Conservation (phyloP, 768 basidiomycete species). For the Phallus indusiatus region DNA sequence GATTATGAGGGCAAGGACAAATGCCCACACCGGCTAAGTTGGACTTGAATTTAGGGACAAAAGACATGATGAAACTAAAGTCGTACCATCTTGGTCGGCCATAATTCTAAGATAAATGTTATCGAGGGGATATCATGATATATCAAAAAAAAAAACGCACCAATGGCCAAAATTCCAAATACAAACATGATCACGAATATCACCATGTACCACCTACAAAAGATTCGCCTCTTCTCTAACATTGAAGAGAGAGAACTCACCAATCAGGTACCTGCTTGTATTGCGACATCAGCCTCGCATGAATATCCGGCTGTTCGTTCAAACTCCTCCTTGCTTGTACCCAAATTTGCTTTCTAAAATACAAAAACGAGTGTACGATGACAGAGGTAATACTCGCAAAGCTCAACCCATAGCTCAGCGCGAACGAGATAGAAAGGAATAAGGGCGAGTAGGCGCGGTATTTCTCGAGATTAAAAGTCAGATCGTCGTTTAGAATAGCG, state of each 20-base stretch:
- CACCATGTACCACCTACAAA: constrained; percentile 54
- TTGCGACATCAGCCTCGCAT: constrained; percentile 70
- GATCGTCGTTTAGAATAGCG: constrained; percentile 49
- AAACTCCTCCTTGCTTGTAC: constrained; percentile 59
- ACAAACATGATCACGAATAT: constrained; percentile 42
- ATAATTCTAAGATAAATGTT: constrained; percentile 35
- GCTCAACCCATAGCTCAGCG: constrained; percentile 60
- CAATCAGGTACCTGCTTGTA: constrained; percentile 62
- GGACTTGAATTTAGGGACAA: no score
- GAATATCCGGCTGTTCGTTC: constrained; percentile 74
- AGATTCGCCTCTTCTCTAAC: neutral
- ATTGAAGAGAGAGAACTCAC: constrained; percentile 25
- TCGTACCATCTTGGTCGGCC: constrained; percentile 48
- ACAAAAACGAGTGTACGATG: constrained; percentile 72
- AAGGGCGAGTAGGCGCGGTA: constrained; percentile 77
- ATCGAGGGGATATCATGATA: neutral
- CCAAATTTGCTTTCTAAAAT: constrained; percentile 74
- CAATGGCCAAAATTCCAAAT: constrained; percentile 53
- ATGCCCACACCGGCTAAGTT: constrained; percentile 66
- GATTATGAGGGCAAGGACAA: constrained; percentile 44
- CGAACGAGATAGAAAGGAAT: constrained; percentile 58
- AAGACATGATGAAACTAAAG: no score
- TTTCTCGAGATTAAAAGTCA: constrained; percentile 48
- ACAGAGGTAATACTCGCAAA: constrained; percentile 70
- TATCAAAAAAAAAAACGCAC: neutral